Evolutionary conservation across 768 basidiomycete species (phyloP).

Genomic region (Xerocomellus chrysenteron): DNA sequence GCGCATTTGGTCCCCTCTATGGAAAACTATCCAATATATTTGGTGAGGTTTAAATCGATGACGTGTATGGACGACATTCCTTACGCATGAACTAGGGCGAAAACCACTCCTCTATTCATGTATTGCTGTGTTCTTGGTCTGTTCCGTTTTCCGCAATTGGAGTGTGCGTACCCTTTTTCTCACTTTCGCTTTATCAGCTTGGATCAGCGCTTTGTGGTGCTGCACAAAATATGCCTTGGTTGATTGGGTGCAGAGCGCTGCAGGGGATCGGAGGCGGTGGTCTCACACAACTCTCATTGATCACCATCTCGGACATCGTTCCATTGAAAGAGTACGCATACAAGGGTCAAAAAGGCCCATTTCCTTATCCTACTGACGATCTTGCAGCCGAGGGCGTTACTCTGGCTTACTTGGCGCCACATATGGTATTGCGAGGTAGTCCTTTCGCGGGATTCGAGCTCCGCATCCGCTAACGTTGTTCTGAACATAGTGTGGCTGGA

Average conservation of each 20-base stretch:
- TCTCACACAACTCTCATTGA: slow-evolving; percentile 70
- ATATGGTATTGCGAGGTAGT: slow-evolving; percentile 65
- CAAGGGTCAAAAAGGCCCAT: neutral
- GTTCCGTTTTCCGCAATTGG: slow-evolving; percentile 10
- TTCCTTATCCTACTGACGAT: neutral
- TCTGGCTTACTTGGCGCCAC: slow-evolving; percentile 75
- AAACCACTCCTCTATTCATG: slow-evolving; percentile 67
- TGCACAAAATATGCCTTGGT: slow-evolving; percentile 75
- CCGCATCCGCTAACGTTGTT: neutral
- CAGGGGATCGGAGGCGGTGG: slow-evolving; percentile 86
- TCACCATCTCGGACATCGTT: slow-evolving; percentile 82
- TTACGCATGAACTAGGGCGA: slow-evolving; percentile 40
- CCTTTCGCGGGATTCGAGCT: neutral
- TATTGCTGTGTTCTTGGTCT: slow-evolving; percentile 65
- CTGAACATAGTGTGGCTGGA: slow-evolving; percentile 53
- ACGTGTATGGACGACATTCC: neutral
- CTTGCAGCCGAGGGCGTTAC: slow-evolving; percentile 68
- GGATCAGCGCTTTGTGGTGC: slow-evolving; percentile 82
- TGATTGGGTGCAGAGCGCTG: slow-evolving; percentile 71
- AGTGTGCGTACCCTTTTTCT: neutral
- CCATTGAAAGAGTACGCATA: slow-evolving; percentile 65
- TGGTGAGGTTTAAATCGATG: slow-evolving; percentile 17
- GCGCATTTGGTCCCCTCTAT: slow-evolving; percentile 66
- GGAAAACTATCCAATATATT: slow-evolving; percentile 70
- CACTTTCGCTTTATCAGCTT: slow-evolving; percentile 42